These are phyloP conservation scores for Sanghuangporus sanghuang DNA, from an alignment of 1,284 basidiomycete species.

Conservation along the genomic window DNA sequence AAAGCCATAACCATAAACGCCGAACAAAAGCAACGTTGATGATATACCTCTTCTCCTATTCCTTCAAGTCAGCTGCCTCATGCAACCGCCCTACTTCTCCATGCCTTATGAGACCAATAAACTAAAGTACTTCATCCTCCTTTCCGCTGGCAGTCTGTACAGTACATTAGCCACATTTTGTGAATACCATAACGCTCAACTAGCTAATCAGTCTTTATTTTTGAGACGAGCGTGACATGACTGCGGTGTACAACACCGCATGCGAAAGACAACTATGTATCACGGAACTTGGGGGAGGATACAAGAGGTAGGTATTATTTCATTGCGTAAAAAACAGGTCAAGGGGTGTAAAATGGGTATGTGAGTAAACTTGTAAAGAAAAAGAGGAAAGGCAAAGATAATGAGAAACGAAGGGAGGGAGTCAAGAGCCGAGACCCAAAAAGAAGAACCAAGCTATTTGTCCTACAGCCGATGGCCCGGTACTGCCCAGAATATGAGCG, in stretches of 20 bases:
- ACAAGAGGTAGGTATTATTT: background rate
- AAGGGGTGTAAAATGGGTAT: background rate
- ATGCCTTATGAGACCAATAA: background rate
- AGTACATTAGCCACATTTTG: background rate
- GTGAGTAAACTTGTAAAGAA: background rate
- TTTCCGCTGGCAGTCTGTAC: background rate
- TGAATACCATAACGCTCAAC: background rate
- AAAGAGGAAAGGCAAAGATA: background rate
- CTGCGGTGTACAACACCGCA: background rate
- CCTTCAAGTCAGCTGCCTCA: background rate
- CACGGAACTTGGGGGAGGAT: background rate
- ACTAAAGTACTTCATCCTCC: background rate
- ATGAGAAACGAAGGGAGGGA: background rate
- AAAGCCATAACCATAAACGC: background rate
- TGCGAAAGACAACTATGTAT: background rate
- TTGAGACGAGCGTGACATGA: background rate
- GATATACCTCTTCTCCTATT: background rate
- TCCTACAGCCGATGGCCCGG: slow-evolving; percentile 76
- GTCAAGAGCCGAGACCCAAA: background rate
- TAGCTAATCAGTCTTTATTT: background rate
- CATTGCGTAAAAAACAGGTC: background rate
- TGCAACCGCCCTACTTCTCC: background rate
- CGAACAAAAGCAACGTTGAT: background rate
- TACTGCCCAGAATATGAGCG: slow-evolving; percentile 87
- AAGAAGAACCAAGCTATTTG: background rate